Evolutionary conservation across 306 rosid genomes (phyloP).

Genomic region (Cicer cuneatum): DNA sequence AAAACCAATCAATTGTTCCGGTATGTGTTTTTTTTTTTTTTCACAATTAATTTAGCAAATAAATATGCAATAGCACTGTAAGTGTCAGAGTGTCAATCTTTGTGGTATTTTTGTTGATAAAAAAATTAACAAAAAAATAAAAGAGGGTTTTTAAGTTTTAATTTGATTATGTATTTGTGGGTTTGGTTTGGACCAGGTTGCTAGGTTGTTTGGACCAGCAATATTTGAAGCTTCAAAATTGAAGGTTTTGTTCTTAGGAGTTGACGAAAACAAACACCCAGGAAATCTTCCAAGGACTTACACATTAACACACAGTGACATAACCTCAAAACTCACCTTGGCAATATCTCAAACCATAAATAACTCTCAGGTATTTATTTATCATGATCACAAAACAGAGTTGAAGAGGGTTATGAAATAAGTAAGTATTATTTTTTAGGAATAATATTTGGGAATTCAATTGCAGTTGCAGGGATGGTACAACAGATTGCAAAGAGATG

Average conservation of each 20-base stretch:
- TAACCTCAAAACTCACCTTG: constrained; percentile 81
- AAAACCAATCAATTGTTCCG: constrained; percentile 60
- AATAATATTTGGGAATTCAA: constrained; percentile 7
- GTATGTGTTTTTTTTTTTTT: constrained; percentile 43
- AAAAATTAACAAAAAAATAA: neutral
- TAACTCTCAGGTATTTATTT: constrained; percentile 76
- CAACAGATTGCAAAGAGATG: constrained; percentile 87
- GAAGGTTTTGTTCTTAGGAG: constrained; percentile 84
- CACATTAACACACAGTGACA: constrained; percentile 86
- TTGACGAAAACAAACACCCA: constrained; percentile 86
- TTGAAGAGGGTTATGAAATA: neutral
- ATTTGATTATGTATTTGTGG: constrained; percentile 22
- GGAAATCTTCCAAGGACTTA: constrained; percentile 85
- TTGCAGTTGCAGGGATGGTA: constrained; percentile 97
- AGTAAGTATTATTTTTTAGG: neutral
- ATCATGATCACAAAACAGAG: neutral
- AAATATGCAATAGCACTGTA: no score
- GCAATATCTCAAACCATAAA: constrained; percentile 87
- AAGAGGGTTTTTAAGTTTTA: neutral
- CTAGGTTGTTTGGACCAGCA: constrained; percentile 87
- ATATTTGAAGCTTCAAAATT: constrained; percentile 95
- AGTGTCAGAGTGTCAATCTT: no score
- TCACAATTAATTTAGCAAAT: no score
- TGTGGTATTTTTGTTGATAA: no score
- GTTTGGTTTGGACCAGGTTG: constrained; percentile 62